phyloP scores from a whole-genome alignment of 108 stramenopile species.

The Skeletonema costatum region DNA sequence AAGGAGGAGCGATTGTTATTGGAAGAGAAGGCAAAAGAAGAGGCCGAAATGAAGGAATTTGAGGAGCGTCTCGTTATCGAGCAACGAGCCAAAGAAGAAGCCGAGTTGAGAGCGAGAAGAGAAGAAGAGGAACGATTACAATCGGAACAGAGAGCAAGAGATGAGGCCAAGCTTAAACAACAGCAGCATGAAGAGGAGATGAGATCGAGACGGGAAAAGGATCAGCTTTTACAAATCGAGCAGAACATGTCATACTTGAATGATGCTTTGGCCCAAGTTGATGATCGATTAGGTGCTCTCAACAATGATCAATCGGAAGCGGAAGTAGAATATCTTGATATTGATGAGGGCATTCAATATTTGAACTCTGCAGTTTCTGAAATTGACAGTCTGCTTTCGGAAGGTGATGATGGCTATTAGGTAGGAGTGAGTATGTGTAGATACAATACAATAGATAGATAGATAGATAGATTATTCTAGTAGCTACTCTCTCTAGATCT shows the following conservation, averaged over 20 bases:
- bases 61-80: not conserved
- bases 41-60: not conserved
- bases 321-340: not conserved
- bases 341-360: not conserved
- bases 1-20: not conserved
- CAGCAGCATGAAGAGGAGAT: not conserved
- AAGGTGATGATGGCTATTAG: not conserved
- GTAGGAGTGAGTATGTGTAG: not conserved
- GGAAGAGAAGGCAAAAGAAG: slow-evolving; percentile 1
- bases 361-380: not conserved
- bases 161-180: not conserved
- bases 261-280: not conserved
- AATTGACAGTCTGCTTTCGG: not conserved
- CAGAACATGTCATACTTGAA: not conserved
- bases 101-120: not conserved
- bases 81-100: not conserved
- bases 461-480: too few relatives aligned
- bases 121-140: not conserved
- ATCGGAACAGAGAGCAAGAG: not conserved
- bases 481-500: too few relatives aligned
- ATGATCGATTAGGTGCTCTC: not conserved
- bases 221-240: not conserved
- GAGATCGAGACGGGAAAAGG: not conserved
- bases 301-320: not conserved
- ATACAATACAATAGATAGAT: too few relatives aligned